A percentile compares a stretch with the other conserved stretches of the same genome.
These are phyloP conservation scores for Wickerhamomyces sydowiorum DNA, from an alignment of 805 yeast genomes.

Conservation along the genomic window DNA sequence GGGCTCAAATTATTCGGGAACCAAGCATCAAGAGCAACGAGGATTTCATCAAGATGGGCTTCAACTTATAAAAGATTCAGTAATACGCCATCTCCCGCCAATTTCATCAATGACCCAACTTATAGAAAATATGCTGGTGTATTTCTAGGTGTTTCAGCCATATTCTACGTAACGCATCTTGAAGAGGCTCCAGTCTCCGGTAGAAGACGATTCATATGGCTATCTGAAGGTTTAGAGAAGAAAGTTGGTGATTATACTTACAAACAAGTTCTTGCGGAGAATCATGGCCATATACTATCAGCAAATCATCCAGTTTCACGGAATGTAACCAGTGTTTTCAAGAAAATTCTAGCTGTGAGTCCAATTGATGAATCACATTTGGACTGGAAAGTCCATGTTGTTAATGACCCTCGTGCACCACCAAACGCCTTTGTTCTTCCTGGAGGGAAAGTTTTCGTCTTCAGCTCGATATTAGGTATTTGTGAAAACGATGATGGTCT, in stretches of 20 bases:
- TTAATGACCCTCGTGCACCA: slow-evolving; percentile 62
- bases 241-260: slow-evolving; percentile 62
- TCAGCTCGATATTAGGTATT: slow-evolving; percentile 69
- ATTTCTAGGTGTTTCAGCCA: slow-evolving; percentile 27
- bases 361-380: slow-evolving; percentile 26
- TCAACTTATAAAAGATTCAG: slow-evolving; percentile 36
- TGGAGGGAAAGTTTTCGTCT: slow-evolving; percentile 92
- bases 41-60: slow-evolving; percentile 11
- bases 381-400: slow-evolving; percentile 80
- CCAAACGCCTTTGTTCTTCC: slow-evolving; percentile 97
- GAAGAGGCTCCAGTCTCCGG: slow-evolving; percentile 81
- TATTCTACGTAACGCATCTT: slow-evolving; percentile 45
- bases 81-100: slow-evolving; percentile 10
- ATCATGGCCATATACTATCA: slow-evolving; percentile 50
- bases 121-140: slow-evolving; percentile 27
- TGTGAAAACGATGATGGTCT: slow-evolving; percentile 82
- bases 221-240: slow-evolving; percentile 59
- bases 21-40: neutral
- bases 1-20: neutral
- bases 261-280: slow-evolving; percentile 51
- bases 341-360: slow-evolving; percentile 56
- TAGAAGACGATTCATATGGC: slow-evolving; percentile 65
- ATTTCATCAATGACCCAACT: slow-evolving; percentile 20
- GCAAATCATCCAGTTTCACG: slow-evolving; percentile 51
- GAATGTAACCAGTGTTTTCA: slow-evolving; percentile 58